Evolutionary conservation across 2,329 filamentous ascomycete genomes (phyloP).

Genomic region (Sphaerulina vaccinii): DNA sequence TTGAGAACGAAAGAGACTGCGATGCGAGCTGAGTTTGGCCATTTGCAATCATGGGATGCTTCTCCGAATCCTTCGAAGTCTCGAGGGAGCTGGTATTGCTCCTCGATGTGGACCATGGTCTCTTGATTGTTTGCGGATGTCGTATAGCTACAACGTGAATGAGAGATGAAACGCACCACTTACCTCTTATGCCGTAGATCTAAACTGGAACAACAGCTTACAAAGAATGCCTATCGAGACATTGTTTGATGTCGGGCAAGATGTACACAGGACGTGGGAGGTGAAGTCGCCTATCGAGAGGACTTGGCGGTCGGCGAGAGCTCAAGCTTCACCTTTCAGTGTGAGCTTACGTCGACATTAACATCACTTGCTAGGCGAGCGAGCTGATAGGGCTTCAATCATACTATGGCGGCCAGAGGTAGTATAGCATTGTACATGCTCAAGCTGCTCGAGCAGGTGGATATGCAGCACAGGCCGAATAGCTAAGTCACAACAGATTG

Average conservation of each 20-base stretch:
- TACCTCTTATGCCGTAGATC: background rate
- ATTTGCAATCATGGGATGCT: slow-evolving; percentile 33
- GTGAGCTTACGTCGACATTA: background rate
- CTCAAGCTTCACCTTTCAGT: background rate
- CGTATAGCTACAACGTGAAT: background rate
- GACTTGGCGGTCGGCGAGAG: too few species aligned
- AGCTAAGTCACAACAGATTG: background rate
- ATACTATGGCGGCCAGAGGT: background rate
- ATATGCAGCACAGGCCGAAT: background rate
- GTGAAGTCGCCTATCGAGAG: slow-evolving; percentile 13
- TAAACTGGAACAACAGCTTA: background rate
- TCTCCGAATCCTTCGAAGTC: slow-evolving; percentile 39
- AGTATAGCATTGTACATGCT: background rate
- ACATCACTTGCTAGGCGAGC: background rate
- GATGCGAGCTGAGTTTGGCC: slow-evolving; percentile 39
- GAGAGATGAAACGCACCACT: background rate
- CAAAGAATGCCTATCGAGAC: background rate
- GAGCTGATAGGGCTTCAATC: background rate
- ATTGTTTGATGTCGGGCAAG: background rate
- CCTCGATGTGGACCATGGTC: slow-evolving; percentile 36
- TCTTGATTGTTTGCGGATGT: background rate
- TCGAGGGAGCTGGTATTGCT: slow-evolving; percentile 39
- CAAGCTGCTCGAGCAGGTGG: too few species aligned
- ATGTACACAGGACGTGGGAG: background rate
- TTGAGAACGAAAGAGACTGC: slow-evolving; percentile 46